Conservation (phyloP, 768 basidiomycete species). For the Agaricus sinodeliciosus region DNA sequence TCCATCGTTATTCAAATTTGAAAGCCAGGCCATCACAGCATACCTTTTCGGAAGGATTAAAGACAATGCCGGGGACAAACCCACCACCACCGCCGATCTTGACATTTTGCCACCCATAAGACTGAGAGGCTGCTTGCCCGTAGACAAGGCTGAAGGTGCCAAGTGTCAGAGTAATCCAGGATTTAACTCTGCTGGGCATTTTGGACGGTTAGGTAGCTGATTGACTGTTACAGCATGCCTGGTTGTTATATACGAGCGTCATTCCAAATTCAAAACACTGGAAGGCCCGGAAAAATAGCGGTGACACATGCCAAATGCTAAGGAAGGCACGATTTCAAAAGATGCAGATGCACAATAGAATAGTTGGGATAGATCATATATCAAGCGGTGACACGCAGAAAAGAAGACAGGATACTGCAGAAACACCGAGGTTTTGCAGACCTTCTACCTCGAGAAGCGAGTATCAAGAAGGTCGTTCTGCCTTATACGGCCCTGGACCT, state of each 20-base stretch:
- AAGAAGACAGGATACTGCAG: not conserved
- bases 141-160: slow-evolving; percentile 19
- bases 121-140: slow-evolving; percentile 37
- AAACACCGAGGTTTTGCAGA: slow-evolving; percentile 9
- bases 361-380: not conserved
- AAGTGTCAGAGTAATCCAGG: slow-evolving; percentile 25
- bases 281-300: slow-evolving; percentile 5
- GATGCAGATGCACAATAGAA: not conserved
- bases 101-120: slow-evolving; percentile 59
- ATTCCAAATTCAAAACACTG: not conserved
- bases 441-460: not conserved
- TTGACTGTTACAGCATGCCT: not conserved
- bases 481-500: not conserved
- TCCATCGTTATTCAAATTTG: not conserved
- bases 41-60: slow-evolving; percentile 49
- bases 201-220: slow-evolving; percentile 1
- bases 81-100: slow-evolving; percentile 44
- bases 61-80: slow-evolving; percentile 53
- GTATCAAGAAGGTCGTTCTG: too few species aligned
- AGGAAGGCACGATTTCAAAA: slow-evolving; percentile 2
- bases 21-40: not conserved
- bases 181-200: slow-evolving; percentile 26
- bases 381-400: not conserved
- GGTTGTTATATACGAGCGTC: not conserved
- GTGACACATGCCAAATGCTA: not conserved